These are phyloP conservation scores for Tylopilus intermedius DNA, from an alignment of 768 basidiomycete genomes.

Conservation along the genomic window DNA sequence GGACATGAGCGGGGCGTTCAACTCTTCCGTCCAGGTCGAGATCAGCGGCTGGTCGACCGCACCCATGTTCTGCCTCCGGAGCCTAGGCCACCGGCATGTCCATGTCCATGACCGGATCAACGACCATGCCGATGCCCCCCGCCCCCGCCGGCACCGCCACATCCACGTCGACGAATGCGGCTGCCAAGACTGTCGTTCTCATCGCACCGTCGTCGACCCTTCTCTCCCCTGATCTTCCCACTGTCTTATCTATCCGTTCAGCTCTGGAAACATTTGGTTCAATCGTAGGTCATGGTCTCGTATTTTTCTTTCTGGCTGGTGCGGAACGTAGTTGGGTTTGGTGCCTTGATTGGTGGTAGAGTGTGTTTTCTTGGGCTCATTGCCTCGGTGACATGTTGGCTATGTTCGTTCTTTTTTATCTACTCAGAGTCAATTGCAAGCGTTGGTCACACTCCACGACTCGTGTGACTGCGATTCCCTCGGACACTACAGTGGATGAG, in stretches of 20 bases:
- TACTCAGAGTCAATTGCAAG: background rate
- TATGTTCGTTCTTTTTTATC: background rate
- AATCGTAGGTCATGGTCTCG: background rate
- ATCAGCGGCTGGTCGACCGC: slow-evolving; percentile 60
- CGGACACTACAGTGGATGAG: no score
- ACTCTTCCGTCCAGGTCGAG: slow-evolving; percentile 43
- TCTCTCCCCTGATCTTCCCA: no score
- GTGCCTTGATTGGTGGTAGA: background rate
- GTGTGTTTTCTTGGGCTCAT: background rate
- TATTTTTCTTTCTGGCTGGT: background rate
- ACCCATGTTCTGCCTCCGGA: slow-evolving; percentile 30
- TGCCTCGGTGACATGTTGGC: background rate
- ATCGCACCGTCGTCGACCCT: no score
- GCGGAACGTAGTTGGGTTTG: background rate
- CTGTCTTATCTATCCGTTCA: background rate
- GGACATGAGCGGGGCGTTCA: slow-evolving; percentile 73
- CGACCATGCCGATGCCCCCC: background rate
- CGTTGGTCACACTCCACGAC: no score
- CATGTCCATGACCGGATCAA: background rate
- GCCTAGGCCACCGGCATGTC: background rate
- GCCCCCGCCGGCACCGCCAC: background rate
- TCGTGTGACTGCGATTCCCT: no score
- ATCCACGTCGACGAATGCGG: no score
- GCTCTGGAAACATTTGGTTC: background rate
- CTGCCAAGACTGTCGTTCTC: no score